Evolutionary conservation across 805 yeast genomes (phyloP).

Genomic region (Zygosaccharomyces bisporus): DNA sequence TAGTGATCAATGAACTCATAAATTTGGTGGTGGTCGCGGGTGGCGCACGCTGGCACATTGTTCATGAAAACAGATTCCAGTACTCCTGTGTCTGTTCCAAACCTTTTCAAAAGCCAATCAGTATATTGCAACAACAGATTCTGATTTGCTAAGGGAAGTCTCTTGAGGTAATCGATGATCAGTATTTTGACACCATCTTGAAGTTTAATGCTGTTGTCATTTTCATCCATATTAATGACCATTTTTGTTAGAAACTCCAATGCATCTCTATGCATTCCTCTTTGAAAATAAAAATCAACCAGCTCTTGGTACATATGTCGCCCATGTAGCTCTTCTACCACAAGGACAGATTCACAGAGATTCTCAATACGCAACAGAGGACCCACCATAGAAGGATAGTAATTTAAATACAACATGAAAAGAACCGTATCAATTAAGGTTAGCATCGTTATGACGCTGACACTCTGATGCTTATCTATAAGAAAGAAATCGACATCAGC

Average conservation of each 20-base stretch:
- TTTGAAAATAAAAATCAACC: conserved; percentile 71
- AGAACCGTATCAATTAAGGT: conserved; percentile 68
- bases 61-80: conserved; percentile 56
- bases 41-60: conserved; percentile 56
- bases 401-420: conserved; percentile 67
- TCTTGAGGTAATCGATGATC: conserved; percentile 52
- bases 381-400: conserved; percentile 69
- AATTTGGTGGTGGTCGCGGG: conserved; percentile 52
- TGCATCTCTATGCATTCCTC: conserved; percentile 61
- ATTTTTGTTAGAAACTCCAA: conserved; percentile 49
- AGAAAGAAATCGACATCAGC: conserved; percentile 31
- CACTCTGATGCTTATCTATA: conserved; percentile 33
- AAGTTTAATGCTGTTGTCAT: conserved; percentile 11
- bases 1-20: conserved; percentile 46
- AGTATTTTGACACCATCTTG: conserved; percentile 19
- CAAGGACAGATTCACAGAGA: conserved; percentile 63
- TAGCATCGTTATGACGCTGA: conserved; percentile 37
- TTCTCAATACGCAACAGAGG: conserved; percentile 78
- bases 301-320: conserved; percentile 59
- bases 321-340: conserved; percentile 48
- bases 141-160: conserved; percentile 46
- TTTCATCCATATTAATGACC: conserved; percentile 25
- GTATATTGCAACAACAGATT: conserved; percentile 57
- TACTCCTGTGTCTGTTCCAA: conserved; percentile 31
- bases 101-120: conserved; percentile 44